Percentiles rank a stretch among this genome's conserved stretches.
These are phyloP conservation scores for Nigrograna mackinnonii DNA, from an alignment of 2,329 filamentous ascomycete species.

Conservation along the genomic window DNA sequence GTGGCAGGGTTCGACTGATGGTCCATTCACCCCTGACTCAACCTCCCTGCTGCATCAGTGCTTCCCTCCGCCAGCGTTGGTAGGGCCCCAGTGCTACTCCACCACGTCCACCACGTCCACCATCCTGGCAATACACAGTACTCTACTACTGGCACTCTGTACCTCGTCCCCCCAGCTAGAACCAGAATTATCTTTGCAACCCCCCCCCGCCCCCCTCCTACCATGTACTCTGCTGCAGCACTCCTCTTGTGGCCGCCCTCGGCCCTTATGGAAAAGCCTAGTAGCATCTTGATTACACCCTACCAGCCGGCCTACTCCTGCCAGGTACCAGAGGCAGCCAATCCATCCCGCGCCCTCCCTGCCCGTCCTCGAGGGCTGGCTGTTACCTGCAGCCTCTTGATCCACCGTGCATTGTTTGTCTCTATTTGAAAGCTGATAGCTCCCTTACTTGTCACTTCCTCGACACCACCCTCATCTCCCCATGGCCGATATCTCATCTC, in stretches of 20 bases:
- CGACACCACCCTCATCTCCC: too few species aligned
- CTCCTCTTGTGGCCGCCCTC: background rate
- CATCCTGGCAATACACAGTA: background rate
- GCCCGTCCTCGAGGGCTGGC: conserved; percentile 10
- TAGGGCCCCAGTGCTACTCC: too few species aligned
- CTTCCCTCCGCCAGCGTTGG: too few species aligned
- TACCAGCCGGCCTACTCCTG: conserved; percentile 17
- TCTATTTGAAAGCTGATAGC: conserved; percentile 18
- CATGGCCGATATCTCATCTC: too few species aligned
- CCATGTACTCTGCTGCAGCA: conserved; percentile 1
- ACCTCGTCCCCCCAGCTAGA: too few species aligned
- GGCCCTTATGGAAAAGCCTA: conserved; percentile 17
- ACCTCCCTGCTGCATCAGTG: too few species aligned
- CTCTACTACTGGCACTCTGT: too few species aligned
- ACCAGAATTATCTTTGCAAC: too few species aligned
- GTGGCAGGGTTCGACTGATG: too few species aligned
- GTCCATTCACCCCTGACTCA: too few species aligned
- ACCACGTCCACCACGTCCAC: too few species aligned
- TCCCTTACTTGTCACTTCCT: conserved; percentile 14
- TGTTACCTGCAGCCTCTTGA: conserved; percentile 16
- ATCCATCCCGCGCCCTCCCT: conserved; percentile 10
- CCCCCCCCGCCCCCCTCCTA: too few species aligned
- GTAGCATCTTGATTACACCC: conserved; percentile 18
- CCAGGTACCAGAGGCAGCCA: conserved; percentile 24
- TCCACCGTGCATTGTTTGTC: conserved; percentile 9